Evolutionary conservation across 1,284 basidiomycete species (phyloP).

Genomic region (Puccinia triticina): DNA sequence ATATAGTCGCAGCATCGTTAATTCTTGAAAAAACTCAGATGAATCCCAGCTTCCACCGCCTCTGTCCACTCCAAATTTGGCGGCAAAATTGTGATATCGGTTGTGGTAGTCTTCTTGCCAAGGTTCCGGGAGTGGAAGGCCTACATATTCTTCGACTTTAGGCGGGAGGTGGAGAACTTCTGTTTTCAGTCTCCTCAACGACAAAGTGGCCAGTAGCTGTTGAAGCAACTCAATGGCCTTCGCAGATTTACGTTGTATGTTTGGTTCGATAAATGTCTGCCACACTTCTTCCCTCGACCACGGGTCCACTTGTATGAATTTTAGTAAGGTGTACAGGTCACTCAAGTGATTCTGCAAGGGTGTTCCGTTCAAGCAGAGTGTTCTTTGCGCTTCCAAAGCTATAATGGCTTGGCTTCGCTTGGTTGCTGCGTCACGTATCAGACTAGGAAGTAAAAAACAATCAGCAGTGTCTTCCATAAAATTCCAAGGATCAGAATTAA

Average conservation of each 20-base stretch:
- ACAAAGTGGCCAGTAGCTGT: no score
- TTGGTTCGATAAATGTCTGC: neutral
- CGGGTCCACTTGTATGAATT: neutral
- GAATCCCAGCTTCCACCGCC: neutral
- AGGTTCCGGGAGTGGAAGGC: neutral
- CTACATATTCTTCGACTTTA: neutral
- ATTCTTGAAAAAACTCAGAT: neutral
- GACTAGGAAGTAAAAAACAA: neutral
- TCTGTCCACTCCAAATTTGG: neutral
- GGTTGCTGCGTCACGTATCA: neutral
- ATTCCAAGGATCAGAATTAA: neutral
- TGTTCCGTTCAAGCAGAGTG: neutral
- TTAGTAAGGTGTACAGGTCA: neutral
- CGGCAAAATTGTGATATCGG: neutral
- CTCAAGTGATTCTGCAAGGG: constrained; percentile 9
- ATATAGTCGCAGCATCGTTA: neutral
- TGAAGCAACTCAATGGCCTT: neutral
- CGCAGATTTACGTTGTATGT: neutral
- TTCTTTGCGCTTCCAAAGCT: neutral
- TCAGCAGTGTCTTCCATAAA: neutral
- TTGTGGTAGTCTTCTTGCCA: neutral
- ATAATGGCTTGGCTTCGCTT: constrained; percentile 14
- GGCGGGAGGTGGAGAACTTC: neutral
- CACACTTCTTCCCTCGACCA: neutral
- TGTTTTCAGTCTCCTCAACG: neutral